Evolutionary conservation across 495 filamentous ascomycete genomes (phyloP), one percentile per base, ranked within the genome.

Genomic region (Neurospora hispaniola): DNA sequence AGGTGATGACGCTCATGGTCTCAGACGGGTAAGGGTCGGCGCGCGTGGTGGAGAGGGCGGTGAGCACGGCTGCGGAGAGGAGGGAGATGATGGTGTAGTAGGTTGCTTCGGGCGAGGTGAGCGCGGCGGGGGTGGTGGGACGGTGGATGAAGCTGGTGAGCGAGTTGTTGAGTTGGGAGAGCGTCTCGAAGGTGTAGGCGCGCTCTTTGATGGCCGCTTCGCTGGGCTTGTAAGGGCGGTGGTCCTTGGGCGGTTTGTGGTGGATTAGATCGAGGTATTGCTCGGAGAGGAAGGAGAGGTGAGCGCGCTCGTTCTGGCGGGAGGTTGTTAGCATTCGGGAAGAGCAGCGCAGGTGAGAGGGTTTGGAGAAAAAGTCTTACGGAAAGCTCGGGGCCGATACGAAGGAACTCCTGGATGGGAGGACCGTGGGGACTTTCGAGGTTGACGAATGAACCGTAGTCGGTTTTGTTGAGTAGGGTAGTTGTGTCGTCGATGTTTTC

Each of bases 381-480:
- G 43, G 86, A 84, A 43, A 83, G 85, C 8, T 79, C 81, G 2
- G 85, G 85, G 12, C 81, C 82, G 31, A 82, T 79, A 62, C 80
- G 76, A 40, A 83, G 74, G 23, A 84, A 80, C 23, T 84, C 79
- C 48, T 84, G 80, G 23, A 86, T 79, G 5, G 80, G 73, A 5
- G 76, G 68, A 1, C 79, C 77, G 11, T 78, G 70, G 5, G 71
- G 72, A n/a, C 77, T 79, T 59, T 84, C 81, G 59, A 84, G 81
- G 38, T 83, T 82, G 9, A 83, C 79, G 48, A 86, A 81, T 0
- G 80, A 74, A 2, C 78, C 76, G 66, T 87, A 87, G 74, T 88
- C 85, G 1, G 81, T 82, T 9, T 76, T 79, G 73, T 85, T 81
- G 12, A 79, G 41, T 0, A 87, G 80, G 0, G 11, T 73, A 0